phyloP scores from a whole-genome alignment of 306 rosid species.

The Cicer yamashitae region DNA sequence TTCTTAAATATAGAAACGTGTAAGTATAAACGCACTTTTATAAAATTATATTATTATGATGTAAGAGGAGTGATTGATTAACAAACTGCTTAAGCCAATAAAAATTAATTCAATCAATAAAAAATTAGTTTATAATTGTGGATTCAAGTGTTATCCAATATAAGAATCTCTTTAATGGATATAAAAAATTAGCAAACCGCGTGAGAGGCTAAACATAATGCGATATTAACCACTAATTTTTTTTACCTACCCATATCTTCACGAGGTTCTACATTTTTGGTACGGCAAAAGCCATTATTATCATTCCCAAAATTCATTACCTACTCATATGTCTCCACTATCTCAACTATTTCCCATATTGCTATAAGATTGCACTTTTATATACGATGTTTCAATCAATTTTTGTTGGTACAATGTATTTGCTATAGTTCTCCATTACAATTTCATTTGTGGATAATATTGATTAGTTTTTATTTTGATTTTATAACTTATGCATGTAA shows the following conservation, averaged over 20 bases:
- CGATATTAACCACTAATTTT: too few species aligned
- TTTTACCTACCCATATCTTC: too few species aligned
- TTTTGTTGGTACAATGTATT: slow-evolving; percentile 18
- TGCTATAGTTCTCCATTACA: neutral
- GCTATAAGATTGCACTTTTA: slow-evolving; percentile 32
- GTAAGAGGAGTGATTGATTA: neutral
- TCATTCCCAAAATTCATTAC: slow-evolving; percentile 34
- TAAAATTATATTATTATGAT: neutral
- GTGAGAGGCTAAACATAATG: neutral
- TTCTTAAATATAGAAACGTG: neutral
- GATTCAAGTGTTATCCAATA: too few species aligned
- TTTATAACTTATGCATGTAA: too few species aligned
- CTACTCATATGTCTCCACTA: slow-evolving; percentile 37
- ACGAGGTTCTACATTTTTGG: neutral
- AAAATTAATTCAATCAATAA: too few species aligned
- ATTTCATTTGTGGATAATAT: neutral
- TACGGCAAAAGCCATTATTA: slow-evolving; percentile 6
- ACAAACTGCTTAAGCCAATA: too few species aligned
- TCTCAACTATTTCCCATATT: slow-evolving; percentile 33
- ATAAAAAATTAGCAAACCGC: neutral
- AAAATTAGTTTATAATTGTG: too few species aligned
- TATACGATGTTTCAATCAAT: neutral
- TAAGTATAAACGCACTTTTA: neutral
- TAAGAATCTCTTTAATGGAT: too few species aligned
- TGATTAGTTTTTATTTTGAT: too few species aligned